These are phyloP conservation scores for Acorus calamus DNA, from an alignment of 106 monocot genomes.

Conservation along the genomic window DNA sequence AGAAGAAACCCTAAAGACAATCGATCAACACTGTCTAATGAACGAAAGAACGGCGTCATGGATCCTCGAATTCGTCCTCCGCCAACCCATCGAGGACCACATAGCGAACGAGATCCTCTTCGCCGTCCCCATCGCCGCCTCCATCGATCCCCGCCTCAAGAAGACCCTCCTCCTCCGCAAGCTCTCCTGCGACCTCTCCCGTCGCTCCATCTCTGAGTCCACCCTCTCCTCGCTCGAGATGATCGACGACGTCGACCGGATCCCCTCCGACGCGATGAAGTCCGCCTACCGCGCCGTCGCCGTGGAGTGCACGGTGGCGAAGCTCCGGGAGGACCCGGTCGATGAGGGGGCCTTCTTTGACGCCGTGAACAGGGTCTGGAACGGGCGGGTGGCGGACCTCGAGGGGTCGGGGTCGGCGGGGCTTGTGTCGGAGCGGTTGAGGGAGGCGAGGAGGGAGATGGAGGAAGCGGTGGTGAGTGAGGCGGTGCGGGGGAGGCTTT, in stretches of 20 bases:
- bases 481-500: background rate
- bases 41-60: constrained; percentile 1
- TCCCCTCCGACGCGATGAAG: constrained; percentile 3
- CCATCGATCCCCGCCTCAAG: constrained; percentile 19
- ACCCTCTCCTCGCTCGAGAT: constrained; percentile 33
- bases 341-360: constrained; percentile 4
- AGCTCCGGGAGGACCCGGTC: background rate
- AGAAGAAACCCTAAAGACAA: too few species aligned
- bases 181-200: constrained; percentile 18
- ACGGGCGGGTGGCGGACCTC: constrained; percentile 14
- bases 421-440: constrained; percentile 4
- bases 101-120: constrained; percentile 18
- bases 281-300: constrained; percentile 29
- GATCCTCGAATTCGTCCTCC: constrained; percentile 47
- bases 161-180: constrained; percentile 35
- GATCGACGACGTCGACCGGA: constrained; percentile 25
- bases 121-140: constrained; percentile 14
- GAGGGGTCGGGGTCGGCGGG: constrained; percentile 13
- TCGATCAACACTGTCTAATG: too few species aligned
- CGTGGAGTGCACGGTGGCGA: constrained; percentile 9
- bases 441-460: constrained; percentile 7
- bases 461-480: constrained; percentile 12
- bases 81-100: constrained; percentile 24
- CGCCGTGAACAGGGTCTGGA: constrained; percentile 17
- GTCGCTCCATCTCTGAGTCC: constrained; percentile 4